Evolutionary conservation across 129 eudicot species (phyloP).

Genomic region (Flaveria bidentis): DNA sequence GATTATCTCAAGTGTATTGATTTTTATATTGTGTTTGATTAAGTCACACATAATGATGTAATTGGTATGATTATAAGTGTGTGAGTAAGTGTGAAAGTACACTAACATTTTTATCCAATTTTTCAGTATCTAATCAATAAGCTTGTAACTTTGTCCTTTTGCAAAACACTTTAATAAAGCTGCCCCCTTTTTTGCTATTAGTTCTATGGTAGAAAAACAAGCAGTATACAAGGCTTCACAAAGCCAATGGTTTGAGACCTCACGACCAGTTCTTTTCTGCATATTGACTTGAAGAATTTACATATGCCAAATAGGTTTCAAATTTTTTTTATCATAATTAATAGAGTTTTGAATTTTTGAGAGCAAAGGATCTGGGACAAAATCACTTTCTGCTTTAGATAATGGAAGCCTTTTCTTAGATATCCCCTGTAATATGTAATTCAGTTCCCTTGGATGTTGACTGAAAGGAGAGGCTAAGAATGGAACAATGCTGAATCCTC

Average conservation of each 20-base stretch:
- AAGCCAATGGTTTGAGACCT: background rate
- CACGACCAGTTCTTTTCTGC: background rate
- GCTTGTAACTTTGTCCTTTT: background rate
- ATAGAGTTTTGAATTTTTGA: background rate
- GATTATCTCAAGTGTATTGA: background rate
- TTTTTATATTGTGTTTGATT: background rate
- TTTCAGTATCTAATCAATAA: background rate
- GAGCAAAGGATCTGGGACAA: background rate
- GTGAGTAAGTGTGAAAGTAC: background rate
- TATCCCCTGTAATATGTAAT: background rate
- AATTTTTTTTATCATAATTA: background rate
- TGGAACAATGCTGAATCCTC: conserved; percentile 7
- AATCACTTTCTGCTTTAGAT: background rate
- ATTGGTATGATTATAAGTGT: background rate
- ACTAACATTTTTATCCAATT: too few relatives aligned
- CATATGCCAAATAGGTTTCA: background rate
- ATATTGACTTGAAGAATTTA: background rate
- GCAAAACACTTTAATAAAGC: background rate
- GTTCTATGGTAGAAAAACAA: background rate
- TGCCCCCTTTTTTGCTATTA: background rate
- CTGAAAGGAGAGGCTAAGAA: conserved; percentile 6
- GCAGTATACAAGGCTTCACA: background rate
- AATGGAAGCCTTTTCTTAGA: background rate
- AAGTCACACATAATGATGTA: background rate
- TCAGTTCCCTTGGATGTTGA: background rate